phyloP scores from a whole-genome alignment of 2,329 filamentous ascomycete species.

The Scortechinia acanthostroma region DNA sequence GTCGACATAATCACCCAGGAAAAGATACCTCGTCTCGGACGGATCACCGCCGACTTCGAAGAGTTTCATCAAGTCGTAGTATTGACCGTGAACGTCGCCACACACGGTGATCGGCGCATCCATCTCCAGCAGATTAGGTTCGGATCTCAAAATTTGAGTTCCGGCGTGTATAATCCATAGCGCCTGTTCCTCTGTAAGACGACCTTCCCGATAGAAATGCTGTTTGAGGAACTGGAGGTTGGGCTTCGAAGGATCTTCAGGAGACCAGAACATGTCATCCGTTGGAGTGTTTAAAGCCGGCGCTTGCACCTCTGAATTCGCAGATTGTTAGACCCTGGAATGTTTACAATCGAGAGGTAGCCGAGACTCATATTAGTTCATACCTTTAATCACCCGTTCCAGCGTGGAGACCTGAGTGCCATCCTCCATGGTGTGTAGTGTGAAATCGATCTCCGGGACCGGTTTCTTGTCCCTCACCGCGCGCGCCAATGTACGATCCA shows the following conservation, averaged over 20 bases:
- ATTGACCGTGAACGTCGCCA: constrained; percentile 96
- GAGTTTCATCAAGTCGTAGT: constrained; percentile 98
- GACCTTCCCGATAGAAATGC: constrained; percentile 95
- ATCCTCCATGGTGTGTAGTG: constrained; percentile 64
- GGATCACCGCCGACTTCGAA: constrained; percentile 98
- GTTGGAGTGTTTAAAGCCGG: constrained; percentile 88
- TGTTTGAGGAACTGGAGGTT: constrained; percentile 93
- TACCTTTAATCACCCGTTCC: constrained; percentile 64
- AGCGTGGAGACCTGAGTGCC: constrained; percentile 59
- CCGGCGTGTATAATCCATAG: constrained; percentile 88
- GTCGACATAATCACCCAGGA: constrained; percentile 96
- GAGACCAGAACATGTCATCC: constrained; percentile 89
- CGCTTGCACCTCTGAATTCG: constrained; percentile 81
- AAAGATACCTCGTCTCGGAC: constrained; percentile 90
- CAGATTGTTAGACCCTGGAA: background rate
- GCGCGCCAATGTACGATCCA: constrained; percentile 31
- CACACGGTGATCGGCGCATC: constrained; percentile 98
- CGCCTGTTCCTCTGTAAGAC: constrained; percentile 93
- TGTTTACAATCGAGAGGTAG: no score
- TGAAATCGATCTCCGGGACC: constrained; percentile 63
- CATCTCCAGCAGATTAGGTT: constrained; percentile 97
- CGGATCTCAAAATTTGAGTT: constrained; percentile 76
- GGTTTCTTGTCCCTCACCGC: constrained; percentile 60
- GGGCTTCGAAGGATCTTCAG: constrained; percentile 78
- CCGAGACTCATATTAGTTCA: no score